Evolutionary conservation across 176 grass and related monocot genomes (phyloP).

Genomic region (Triticum urartu): DNA sequence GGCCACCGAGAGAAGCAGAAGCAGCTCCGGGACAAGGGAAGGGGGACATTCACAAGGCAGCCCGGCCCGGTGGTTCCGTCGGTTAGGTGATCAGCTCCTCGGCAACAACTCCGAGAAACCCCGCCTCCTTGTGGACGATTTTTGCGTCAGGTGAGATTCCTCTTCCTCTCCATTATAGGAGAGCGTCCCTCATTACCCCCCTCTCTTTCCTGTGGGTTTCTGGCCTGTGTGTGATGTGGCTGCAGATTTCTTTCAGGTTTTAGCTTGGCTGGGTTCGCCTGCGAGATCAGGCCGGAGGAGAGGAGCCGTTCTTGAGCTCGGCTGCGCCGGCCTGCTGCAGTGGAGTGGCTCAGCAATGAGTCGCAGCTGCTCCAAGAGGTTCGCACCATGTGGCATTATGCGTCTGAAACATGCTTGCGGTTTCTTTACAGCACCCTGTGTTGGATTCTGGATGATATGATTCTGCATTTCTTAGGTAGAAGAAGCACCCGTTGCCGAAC

Average conservation of each 20-base stretch:
- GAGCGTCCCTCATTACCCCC: background rate
- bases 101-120: conserved; percentile 22
- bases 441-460: background rate
- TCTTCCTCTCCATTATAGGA: background rate
- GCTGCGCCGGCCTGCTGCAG: background rate
- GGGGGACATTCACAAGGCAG: conserved; percentile 1
- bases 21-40: conserved; percentile 20
- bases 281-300: background rate
- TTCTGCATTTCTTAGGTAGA: conserved; percentile 5
- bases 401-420: background rate
- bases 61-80: conserved; percentile 9
- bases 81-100: conserved; percentile 44
- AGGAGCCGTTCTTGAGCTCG: conserved; percentile 27
- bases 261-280: background rate
- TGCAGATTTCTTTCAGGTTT: conserved; percentile 24
- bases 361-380: conserved; percentile 34
- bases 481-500: background rate
- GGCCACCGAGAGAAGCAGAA: background rate
- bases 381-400: background rate
- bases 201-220: background rate
- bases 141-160: conserved; percentile 27
- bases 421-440: background rate
- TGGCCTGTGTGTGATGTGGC: background rate
- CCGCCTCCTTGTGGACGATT: conserved; percentile 20
- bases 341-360: conserved; percentile 15